A percentile compares a stretch with the other conserved stretches of the same genome.
Evolutionary conservation across 2,329 filamentous ascomycete genomes (phyloP).

Genomic region (Scedosporium boydii): DNA sequence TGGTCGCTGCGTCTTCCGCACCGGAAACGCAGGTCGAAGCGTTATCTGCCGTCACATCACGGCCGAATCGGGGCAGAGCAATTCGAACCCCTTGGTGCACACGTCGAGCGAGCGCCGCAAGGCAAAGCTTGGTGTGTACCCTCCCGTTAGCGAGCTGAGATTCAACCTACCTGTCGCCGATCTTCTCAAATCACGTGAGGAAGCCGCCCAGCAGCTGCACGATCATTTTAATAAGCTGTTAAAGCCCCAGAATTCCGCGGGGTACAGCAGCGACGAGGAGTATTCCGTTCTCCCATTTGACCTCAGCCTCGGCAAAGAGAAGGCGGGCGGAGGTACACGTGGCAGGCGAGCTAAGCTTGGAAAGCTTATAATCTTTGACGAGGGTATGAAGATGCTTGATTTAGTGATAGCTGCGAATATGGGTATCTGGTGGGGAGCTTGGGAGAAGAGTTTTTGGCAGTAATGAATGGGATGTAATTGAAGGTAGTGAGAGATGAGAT

Average conservation of each 20-base stretch:
- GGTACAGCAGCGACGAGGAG: slow-evolving; percentile 29
- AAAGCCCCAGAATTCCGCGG: slow-evolving; percentile 19
- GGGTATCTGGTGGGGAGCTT: slow-evolving; percentile 87
- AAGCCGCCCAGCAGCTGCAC: slow-evolving; percentile 17
- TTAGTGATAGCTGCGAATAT: slow-evolving; percentile 84
- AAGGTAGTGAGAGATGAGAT: too few relatives aligned
- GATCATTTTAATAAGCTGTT: slow-evolving; percentile 31
- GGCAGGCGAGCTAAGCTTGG: slow-evolving; percentile 87
- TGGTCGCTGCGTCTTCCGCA: slow-evolving; percentile 75
- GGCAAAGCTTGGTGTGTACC: slow-evolving; percentile 11
- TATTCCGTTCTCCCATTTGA: slow-evolving; percentile 43
- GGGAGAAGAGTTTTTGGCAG: slow-evolving; percentile 45
- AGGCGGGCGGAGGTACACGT: slow-evolving; percentile 74
- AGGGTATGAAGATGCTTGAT: slow-evolving; percentile 93
- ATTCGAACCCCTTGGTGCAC: slow-evolving; percentile 34
- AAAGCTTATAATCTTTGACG: slow-evolving; percentile 81
- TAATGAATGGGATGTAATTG: background rate
- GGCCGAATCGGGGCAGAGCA: slow-evolving; percentile 25
- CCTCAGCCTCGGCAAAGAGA: slow-evolving; percentile 63
- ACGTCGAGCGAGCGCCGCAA: slow-evolving; percentile 21
- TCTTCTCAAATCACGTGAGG: slow-evolving; percentile 29
- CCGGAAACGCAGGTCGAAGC: slow-evolving; percentile 64
- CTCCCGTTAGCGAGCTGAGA: slow-evolving; percentile 68
- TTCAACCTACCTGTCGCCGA: slow-evolving; percentile 71
- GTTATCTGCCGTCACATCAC: slow-evolving; percentile 68